Evolutionary conservation across 495 filamentous ascomycete genomes (phyloP).

Genomic region (Talaromyces thailandensis): DNA sequence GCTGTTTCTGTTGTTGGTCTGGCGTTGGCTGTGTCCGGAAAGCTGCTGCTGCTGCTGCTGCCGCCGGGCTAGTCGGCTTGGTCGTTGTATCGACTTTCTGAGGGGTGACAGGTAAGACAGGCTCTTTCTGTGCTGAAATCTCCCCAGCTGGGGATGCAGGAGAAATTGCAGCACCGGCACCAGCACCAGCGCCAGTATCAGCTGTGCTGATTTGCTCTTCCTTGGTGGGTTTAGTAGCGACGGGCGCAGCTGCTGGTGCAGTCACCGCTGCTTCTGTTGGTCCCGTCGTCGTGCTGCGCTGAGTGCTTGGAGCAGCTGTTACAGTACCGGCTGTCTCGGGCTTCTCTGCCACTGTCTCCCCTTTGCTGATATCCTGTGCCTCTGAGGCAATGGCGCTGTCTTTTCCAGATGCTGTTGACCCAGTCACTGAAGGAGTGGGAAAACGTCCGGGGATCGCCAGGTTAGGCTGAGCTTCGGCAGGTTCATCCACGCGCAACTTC

Average conservation of each 20-base stretch:
- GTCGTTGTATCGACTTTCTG: background rate
- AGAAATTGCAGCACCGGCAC: background rate
- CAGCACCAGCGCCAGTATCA: background rate
- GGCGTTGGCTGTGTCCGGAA: background rate
- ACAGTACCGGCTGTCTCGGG: background rate
- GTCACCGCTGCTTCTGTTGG: background rate
- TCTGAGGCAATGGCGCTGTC: constrained; percentile 1
- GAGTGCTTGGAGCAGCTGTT: background rate
- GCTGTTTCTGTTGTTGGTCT: background rate
- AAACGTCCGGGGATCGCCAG: constrained; percentile 1
- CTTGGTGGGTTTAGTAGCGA: background rate
- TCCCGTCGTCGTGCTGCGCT: background rate
- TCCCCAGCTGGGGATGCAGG: constrained; percentile 10
- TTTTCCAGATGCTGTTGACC: constrained; percentile 1
- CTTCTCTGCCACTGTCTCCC: background rate
- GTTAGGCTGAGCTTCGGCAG: background rate
- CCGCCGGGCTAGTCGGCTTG: background rate
- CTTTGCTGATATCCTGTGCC: background rate
- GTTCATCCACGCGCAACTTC: constrained; percentile 17
- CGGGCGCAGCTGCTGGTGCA: constrained; percentile 1
- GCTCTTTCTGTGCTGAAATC: background rate
- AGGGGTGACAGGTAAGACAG: background rate
- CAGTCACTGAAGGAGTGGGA: constrained; percentile 1
- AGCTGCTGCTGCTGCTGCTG: background rate
- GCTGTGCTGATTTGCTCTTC: background rate